Conservation (phyloP, 2,329 filamentous ascomycete species). For the Aureobasidium subglaciale region DNA sequence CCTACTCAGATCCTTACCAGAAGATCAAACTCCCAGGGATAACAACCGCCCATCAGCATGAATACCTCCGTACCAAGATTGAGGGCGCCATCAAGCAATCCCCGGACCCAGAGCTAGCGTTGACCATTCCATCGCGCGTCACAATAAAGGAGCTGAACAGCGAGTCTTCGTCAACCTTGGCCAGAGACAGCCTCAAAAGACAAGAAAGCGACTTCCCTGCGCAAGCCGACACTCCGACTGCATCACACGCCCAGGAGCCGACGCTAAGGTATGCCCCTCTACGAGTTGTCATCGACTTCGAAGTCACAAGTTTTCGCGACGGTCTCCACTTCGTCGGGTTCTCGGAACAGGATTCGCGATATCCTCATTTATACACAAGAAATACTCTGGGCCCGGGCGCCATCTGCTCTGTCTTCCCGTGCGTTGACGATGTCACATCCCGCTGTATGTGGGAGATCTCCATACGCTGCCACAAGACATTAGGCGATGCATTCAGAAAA, state of each 20-base stretch:
- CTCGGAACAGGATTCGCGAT: conserved; percentile 69
- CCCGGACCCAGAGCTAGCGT: conserved; percentile 50
- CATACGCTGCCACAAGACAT: conserved; percentile 75
- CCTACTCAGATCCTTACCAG: conserved; percentile 59
- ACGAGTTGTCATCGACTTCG: conserved; percentile 67
- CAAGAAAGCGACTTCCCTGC: conserved; percentile 25
- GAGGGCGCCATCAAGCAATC: conserved; percentile 48
- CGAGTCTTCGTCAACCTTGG: conserved; percentile 35
- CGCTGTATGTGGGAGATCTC: conserved; percentile 83
- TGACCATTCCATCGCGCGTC: conserved; percentile 54
- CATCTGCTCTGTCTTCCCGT: conserved; percentile 84
- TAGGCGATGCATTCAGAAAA: conserved; percentile 63
- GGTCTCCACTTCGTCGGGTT: conserved; percentile 88
- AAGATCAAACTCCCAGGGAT: conserved; percentile 55
- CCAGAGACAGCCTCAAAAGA: conserved; percentile 29
- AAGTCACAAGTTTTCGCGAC: conserved; percentile 67
- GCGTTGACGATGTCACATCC: conserved; percentile 76
- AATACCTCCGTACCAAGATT: conserved; percentile 64
- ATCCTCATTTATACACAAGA: conserved; percentile 85
- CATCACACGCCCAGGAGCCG: conserved; percentile 23
- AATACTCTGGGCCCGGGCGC: conserved; percentile 72
- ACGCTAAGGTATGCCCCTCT: conserved; percentile 50
- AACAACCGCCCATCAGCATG: conserved; percentile 65
- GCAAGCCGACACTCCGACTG: conserved; percentile 25
- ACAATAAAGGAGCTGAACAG: conserved; percentile 56